phyloP scores from a whole-genome alignment of 306 rosid genomes.

The Cicer chorassanicum region DNA sequence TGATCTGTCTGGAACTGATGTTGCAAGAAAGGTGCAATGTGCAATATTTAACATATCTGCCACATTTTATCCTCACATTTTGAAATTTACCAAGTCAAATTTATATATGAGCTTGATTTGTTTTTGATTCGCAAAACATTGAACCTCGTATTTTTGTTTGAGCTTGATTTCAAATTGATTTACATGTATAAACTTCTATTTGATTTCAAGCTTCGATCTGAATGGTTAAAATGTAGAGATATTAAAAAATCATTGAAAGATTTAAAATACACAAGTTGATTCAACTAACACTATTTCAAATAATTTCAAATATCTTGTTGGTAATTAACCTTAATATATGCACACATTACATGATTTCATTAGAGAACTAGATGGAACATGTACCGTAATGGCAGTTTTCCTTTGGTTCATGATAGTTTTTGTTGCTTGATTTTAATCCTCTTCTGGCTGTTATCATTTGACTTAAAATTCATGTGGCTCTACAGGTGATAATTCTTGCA shows the following conservation, averaged over 20 bases:
- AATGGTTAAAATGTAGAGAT: background rate
- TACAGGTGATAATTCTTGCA: conserved; percentile 96
- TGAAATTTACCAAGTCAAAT: conserved; percentile 12
- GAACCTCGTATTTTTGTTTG: conserved; percentile 5
- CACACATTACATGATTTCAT: background rate
- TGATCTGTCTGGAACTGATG: conserved; percentile 95
- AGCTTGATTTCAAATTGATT: background rate
- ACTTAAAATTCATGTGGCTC: conserved; percentile 26
- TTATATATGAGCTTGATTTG: background rate
- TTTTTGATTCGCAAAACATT: background rate
- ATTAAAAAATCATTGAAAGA: conserved; percentile 9
- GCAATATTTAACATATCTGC: conserved; percentile 22
- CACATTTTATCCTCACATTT: conserved; percentile 32
- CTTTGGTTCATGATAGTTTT: conserved; percentile 32
- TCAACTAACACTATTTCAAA: background rate
- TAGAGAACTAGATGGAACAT: background rate
- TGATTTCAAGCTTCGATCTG: background rate
- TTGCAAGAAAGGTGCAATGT: conserved; percentile 83
- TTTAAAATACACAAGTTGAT: conserved; percentile 15
- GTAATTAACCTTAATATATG: background rate
- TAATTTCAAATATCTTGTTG: conserved; percentile 14
- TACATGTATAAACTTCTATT: conserved; percentile 7
- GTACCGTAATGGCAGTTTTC: background rate
- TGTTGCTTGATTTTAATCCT: conserved; percentile 19
- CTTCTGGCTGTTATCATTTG: conserved; percentile 10